Evolutionary conservation across 2,329 filamentous ascomycete genomes (phyloP).

Genomic region (Aspergillus sojae): DNA sequence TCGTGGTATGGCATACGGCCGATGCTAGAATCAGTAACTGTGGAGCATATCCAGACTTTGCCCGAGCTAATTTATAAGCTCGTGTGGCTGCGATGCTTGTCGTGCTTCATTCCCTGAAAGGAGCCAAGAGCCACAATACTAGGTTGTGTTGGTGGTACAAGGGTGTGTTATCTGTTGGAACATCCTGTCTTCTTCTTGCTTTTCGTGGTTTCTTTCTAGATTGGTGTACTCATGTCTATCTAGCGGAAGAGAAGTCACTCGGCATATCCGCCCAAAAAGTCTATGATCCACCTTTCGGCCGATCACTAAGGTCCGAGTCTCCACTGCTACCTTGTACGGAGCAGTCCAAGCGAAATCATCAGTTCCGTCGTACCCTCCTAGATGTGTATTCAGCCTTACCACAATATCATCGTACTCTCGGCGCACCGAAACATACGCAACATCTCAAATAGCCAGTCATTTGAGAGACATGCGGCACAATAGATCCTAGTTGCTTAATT

Average conservation of each 20-base stretch:
- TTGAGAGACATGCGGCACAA: not conserved
- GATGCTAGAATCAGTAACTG: not conserved
- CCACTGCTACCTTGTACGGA: not conserved
- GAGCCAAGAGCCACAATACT: not conserved
- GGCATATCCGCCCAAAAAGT: not conserved
- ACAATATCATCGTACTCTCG: not conserved
- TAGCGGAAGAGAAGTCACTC: not conserved
- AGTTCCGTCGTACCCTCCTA: not conserved
- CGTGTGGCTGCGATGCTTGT: not conserved
- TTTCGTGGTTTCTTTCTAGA: not conserved
- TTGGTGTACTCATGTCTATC: not conserved
- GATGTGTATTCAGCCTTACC: not conserved
- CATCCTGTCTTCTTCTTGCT: not conserved
- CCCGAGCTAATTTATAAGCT: not conserved
- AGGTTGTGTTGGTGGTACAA: not conserved
- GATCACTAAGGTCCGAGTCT: not conserved
- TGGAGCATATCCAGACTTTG: slow-evolving; percentile 1
- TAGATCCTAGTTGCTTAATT: not conserved
- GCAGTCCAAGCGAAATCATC: not conserved
- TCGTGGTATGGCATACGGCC: not conserved
- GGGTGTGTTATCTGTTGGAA: not conserved
- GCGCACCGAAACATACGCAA: not conserved
- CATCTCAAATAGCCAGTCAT: not conserved
- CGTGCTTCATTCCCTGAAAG: not conserved
- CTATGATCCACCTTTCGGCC: not conserved